Percentiles rank a stretch among this genome's conserved stretches.
phyloP scores from a whole-genome alignment of 2,329 filamentous ascomycete species.

The Hypomyces rosellus region DNA sequence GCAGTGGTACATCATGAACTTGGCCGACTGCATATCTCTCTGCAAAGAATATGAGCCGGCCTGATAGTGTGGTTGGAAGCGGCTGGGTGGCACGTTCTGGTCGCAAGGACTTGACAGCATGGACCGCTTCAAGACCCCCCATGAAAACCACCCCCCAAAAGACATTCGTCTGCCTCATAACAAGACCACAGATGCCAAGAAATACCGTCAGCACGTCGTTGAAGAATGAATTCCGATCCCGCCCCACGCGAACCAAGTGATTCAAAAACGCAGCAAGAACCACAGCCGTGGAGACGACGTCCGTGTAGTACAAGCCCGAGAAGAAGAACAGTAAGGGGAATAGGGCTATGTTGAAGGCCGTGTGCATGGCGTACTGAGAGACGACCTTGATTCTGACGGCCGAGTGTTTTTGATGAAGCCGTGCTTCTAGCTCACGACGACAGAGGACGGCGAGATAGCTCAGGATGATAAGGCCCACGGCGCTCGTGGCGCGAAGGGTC shows the following conservation, averaged over 20 bases:
- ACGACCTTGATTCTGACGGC: constrained; percentile 15
- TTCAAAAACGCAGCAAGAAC: constrained; percentile 65
- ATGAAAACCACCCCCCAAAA: constrained; percentile 87
- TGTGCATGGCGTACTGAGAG: constrained; percentile 46
- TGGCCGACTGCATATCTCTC: constrained; percentile 44
- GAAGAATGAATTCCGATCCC: constrained; percentile 23
- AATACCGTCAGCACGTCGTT: constrained; percentile 42
- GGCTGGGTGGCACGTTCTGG: constrained; percentile 27
- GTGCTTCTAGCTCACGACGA: constrained; percentile 44
- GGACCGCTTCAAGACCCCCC: constrained; percentile 53
- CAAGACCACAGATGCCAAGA: constrained; percentile 59
- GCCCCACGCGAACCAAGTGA: constrained; percentile 41
- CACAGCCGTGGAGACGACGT: constrained; percentile 71
- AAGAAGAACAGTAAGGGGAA: constrained; percentile 97
- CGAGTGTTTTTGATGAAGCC: constrained; percentile 25
- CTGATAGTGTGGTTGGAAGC: constrained; percentile 23
- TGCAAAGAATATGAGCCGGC: constrained; percentile 32
- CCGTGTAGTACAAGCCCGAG: constrained; percentile 90
- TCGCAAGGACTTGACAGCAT: constrained; percentile 41
- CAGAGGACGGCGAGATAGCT: constrained; percentile 43
- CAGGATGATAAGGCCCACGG: constrained; percentile 32
- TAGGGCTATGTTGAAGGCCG: constrained; percentile 70
- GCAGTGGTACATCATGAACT: constrained; percentile 49
- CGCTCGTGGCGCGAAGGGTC: constrained; percentile 45
- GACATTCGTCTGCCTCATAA: constrained; percentile 90